Base-by-base conservation (phyloP, 108 stramenopile species). In the Epipyxis sp. region DNA sequence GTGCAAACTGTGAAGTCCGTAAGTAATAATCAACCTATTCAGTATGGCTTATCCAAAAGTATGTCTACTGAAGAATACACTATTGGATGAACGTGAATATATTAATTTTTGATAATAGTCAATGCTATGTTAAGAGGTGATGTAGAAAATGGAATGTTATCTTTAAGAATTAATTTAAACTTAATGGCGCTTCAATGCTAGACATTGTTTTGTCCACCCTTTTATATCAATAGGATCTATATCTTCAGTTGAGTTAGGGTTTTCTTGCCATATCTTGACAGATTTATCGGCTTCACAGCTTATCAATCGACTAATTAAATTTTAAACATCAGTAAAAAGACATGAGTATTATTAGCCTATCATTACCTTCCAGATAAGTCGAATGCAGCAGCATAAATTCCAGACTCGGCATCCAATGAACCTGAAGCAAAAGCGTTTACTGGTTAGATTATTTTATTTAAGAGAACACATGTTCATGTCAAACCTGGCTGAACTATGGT, bases 231-330 rank as follows among this genome's bases (percentile, higher is more conserved):
- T 91, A 1, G 99, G 97, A 85, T 98, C 91, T 1, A 90, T 87
- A 65, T 94, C 79, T 44, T 93, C 92, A 0, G 93, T 94, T 0
- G 99, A 96, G 1, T 89, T 85, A 30, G 90, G 87, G 69, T 97
- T 95, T 80, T 95, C 92, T 77, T 94, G 94, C 95, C 96, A 99
- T 67, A 99, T 96, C 84, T 98, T 98, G 81, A 99, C 90, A 0
- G 94, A 93, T 87, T 99, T 99, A 84, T 99, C 99, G 1, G 97
- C 97, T 82, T 98, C 99, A 45, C 96, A 92, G 25, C 97, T 97
- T 57, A 99, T 87, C 20, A 99, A 85, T 25, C 99, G 88, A 32
- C 32, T 34, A 34, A n/a, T n/a, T n/a, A n/a, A n/a, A n/a, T n/a
- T n/a, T n/a, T n/a, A n/a, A 57, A 57, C 25, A n/a, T n/a, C 25